phyloP scores from a whole-genome alignment of 2,329 filamentous ascomycete species.

The Venturia carpophila region DNA sequence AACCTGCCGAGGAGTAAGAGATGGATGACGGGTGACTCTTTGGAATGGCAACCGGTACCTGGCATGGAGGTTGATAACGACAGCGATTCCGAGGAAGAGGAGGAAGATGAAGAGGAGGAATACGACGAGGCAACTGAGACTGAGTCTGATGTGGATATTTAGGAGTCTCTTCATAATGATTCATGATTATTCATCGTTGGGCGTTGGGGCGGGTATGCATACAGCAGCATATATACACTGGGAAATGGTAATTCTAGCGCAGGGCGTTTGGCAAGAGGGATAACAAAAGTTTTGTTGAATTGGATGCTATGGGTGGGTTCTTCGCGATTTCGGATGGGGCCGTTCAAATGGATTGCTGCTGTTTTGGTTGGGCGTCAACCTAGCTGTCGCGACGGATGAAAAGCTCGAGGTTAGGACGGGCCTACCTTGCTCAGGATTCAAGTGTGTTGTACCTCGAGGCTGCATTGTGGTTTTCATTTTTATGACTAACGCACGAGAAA shows the following conservation, averaged over 20 bases:
- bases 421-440: neutral
- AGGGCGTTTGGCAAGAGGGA: neutral
- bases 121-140: slow-evolving; percentile 42
- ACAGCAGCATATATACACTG: neutral
- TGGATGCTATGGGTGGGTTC: neutral
- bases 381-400: neutral
- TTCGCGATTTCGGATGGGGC: neutral
- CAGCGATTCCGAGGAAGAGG: slow-evolving; percentile 8
- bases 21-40: slow-evolving; percentile 81
- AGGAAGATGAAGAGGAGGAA: slow-evolving; percentile 48
- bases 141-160: slow-evolving; percentile 24
- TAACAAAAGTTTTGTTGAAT: neutral
- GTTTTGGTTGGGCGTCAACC: neutral
- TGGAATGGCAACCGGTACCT: slow-evolving; percentile 68
- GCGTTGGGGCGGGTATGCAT: neutral
- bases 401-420: neutral
- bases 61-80: slow-evolving; percentile 34
- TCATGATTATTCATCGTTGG: neutral
- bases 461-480: neutral
- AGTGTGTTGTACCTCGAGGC: neutral
- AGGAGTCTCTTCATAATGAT: neutral
- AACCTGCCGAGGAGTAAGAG: slow-evolving; percentile 76
- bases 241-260: neutral
- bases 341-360: neutral
- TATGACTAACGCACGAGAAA: neutral